Evolutionary conservation across 164 flowering plant species (phyloP), one percentile per base, ranked within the genome.

Genomic region (Brasenia schreberi): DNA sequence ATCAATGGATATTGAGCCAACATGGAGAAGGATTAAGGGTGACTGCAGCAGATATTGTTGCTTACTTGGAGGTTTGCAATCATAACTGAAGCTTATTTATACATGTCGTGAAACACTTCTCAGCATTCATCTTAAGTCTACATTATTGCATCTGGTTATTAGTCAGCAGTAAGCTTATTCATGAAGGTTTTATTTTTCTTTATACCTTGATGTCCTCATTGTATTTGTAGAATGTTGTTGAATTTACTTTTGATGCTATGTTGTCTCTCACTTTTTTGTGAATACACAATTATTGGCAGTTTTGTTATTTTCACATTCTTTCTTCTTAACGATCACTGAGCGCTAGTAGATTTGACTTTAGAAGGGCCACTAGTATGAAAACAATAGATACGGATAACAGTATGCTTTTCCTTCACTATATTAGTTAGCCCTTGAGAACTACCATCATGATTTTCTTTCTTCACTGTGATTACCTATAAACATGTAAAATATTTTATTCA

Each of bases 1-100:
- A 87, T 68, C 88, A 85, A 16, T 91, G 94, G 96, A 83, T 88
- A 43, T 75, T 75, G 82, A 81, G 87, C 68, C 94, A 89, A 72
- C 85, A 89, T 69, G 94, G 86, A 71, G 87, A 72, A 68, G 94
- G 97, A 63, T 74, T 85, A 18, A 83, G 94, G 76, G 87, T 86
- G 63, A 64, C 76, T 11, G 77, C 87, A 52, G 72, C 68, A 42
- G 97, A 89, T 72, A 75, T 89, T 69, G 58, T 89, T 43, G 68
- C 79, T 64, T 86, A 89, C 72, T 58, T 91, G 27, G 90, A 89
- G 96, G 97, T 91, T 73, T 69, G 18, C 39, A 33, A 33, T 0
- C 39, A 33, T 33, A 33, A 12, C 60, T 56, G 60, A 56, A 12
- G 60, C 3, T 56, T n/a, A 56, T 56, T 56, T 56, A 12, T n/a